Evolutionary conservation across 768 basidiomycete genomes (phyloP), one percentile per base, ranked within the genome.

Genomic region (Mycena maculata): DNA sequence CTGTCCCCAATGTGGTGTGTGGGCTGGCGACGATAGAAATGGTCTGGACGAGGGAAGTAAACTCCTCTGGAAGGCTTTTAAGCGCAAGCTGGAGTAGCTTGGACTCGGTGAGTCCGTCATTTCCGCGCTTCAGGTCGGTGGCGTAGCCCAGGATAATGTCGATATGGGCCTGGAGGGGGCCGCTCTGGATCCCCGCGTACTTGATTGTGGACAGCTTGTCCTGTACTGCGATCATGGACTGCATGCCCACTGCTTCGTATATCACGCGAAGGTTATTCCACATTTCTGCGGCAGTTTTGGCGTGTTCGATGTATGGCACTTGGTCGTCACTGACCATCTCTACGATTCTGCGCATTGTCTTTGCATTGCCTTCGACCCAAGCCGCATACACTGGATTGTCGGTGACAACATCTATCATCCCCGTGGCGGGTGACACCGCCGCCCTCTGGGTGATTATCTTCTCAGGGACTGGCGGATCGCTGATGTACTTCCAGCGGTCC

Each of bases 301-400:
- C 47, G 47, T 48, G 25, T 22, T 48, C 15, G 25, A 48, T 48
- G 25, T 52, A 52, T n/a, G 33, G 16, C 50, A 52, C 50, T 15
- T 52, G 50, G 50, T 52, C 50, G n/a, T 52, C 50, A 13, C 50
- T 52, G 50, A 52, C 55, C 41, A 57, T 57, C 45, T 59, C 58
- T 22, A 31, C 31, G 47, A 59, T 47, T 23, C 45, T n/a, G 11
- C 31, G 58, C 44, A 42, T 47, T 10, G 58, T 59, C 47, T 59
- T 59, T 13, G 28, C 58, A 39, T 59, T 42, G 15, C 58, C 58
- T n/a, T 48, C 20, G n/a, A 4, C 16, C 58, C 58, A 59, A 11
- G 20, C 58, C 3, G 31, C 58, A 36, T 59, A 59, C 2, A 12
- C 45, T 9, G 58, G 58, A 27, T 59, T 59, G 31, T 28, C 33